Conservation (phyloP, 176 grass and related monocot species). For the Tillandsia leiboldiana region DNA sequence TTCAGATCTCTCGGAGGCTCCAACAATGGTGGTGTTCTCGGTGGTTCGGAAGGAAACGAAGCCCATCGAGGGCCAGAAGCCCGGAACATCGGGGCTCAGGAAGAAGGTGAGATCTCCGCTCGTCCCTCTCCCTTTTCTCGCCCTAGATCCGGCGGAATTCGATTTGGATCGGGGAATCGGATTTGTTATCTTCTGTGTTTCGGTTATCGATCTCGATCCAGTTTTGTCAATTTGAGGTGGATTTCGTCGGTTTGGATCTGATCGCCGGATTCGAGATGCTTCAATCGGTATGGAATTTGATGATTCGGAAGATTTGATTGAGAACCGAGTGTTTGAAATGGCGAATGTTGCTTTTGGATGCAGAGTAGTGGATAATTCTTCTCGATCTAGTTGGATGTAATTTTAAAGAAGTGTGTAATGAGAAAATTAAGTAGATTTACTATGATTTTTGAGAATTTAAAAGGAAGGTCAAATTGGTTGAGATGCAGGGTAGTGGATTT, state of each 20-base stretch:
- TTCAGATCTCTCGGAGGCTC: background rate
- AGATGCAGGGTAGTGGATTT: too few relatives aligned
- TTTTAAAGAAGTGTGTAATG: too few relatives aligned
- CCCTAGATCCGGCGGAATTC: background rate
- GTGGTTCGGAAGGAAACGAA: constrained; percentile 51
- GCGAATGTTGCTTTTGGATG: background rate
- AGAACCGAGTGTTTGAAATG: too few relatives aligned
- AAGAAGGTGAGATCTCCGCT: constrained; percentile 53
- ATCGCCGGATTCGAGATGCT: background rate
- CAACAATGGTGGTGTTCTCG: constrained; percentile 49
- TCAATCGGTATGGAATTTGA: too few relatives aligned
- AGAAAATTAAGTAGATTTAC: too few relatives aligned
- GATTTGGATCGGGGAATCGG: background rate
- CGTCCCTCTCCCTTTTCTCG: too few relatives aligned
- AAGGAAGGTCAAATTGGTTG: too few relatives aligned
- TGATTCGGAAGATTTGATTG: too few relatives aligned
- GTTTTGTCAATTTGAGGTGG: background rate
- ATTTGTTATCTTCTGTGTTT: background rate
- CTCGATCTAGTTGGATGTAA: too few relatives aligned
- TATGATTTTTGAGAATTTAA: too few relatives aligned
- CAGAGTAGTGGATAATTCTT: too few relatives aligned
- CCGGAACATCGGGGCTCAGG: constrained; percentile 88
- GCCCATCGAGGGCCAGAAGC: constrained; percentile 94
- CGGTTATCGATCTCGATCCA: background rate
- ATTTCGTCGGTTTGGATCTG: background rate